A percentile compares a stretch with the other conserved stretches of the same genome.
phyloP scores from a whole-genome alignment of 164 flowering plant genomes.

The Malania oleifera region DNA sequence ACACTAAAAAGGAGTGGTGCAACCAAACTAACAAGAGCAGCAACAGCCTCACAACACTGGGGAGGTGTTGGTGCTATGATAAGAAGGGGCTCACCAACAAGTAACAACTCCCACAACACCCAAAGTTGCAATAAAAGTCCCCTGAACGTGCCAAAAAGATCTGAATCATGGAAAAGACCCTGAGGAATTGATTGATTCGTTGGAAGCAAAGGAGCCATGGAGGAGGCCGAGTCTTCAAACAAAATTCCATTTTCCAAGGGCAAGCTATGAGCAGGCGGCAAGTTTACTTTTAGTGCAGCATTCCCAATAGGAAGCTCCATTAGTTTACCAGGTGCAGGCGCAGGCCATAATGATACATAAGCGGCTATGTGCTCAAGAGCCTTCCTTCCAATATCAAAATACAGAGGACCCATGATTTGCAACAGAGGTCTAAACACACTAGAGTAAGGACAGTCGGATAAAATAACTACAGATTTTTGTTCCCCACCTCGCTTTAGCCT shows the following conservation, averaged over 20 bases:
- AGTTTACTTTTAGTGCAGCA: conserved; percentile 71
- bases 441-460: conserved; percentile 71
- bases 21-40: conserved; percentile 84
- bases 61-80: conserved; percentile 93
- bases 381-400: conserved; percentile 81
- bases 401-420: conserved; percentile 95
- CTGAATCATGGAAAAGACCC: conserved; percentile 92
- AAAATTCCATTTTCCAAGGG: conserved; percentile 43
- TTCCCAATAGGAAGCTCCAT: conserved; percentile 97
- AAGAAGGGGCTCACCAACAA: conserved; percentile 92
- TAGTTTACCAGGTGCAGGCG: conserved; percentile 65
- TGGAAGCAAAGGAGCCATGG: conserved; percentile 76
- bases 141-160: conserved; percentile 75
- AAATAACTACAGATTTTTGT: conserved; percentile 91
- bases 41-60: conserved; percentile 98
- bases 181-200: conserved; percentile 76
- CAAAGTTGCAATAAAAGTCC: conserved; percentile 87
- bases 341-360: conserved; percentile 82
- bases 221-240: conserved; percentile 54
- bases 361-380: conserved; percentile 85
- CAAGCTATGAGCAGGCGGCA: conserved; percentile 87
- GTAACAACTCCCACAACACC: conserved; percentile 86
- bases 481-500: conserved; percentile 96
- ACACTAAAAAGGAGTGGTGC: conserved; percentile 83
- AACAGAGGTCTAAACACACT: conserved; percentile 88